phyloP scores from a whole-genome alignment of 2,329 filamentous ascomycete genomes.

The Paraconiothyrium brasiliense region DNA sequence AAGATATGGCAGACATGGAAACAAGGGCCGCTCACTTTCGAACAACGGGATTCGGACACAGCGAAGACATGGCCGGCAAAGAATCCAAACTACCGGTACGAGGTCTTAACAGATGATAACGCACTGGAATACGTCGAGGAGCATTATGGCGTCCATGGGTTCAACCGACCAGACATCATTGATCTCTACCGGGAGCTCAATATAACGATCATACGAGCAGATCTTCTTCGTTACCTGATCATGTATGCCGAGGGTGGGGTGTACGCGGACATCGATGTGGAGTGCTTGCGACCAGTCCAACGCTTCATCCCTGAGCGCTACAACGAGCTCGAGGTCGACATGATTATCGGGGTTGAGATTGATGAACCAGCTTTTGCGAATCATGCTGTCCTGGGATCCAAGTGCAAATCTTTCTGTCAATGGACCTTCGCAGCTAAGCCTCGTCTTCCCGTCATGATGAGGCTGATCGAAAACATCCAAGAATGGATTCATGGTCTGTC shows the following conservation, averaged over 20 bases:
- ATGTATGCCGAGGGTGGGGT: constrained; percentile 73
- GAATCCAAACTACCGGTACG: constrained; percentile 73
- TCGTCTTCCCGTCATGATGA: constrained; percentile 72
- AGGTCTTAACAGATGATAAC: constrained; percentile 75
- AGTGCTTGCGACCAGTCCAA: constrained; percentile 62
- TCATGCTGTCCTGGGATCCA: constrained; percentile 72
- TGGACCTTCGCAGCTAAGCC: constrained; percentile 80
- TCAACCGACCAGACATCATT: constrained; percentile 68
- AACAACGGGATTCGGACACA: constrained; percentile 67
- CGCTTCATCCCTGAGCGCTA: constrained; percentile 72
- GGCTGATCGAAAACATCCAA: constrained; percentile 74
- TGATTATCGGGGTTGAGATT: constrained; percentile 76
- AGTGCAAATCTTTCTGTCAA: constrained; percentile 76
- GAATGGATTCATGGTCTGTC: constrained; percentile 70
- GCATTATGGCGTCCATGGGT: constrained; percentile 70
- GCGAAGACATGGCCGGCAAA: constrained; percentile 72
- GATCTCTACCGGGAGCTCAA: constrained; percentile 41
- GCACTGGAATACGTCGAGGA: constrained; percentile 73
- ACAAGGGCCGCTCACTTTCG: constrained; percentile 72
- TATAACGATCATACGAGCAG: constrained; percentile 72
- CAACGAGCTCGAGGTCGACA: constrained; percentile 70
- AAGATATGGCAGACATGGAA: constrained; percentile 86
- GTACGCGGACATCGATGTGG: constrained; percentile 69
- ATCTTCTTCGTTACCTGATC: constrained; percentile 71
- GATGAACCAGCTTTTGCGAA: constrained; percentile 72